Evolutionary conservation across 1,284 basidiomycete species (phyloP).

Genomic region (Leccinum proximum): DNA sequence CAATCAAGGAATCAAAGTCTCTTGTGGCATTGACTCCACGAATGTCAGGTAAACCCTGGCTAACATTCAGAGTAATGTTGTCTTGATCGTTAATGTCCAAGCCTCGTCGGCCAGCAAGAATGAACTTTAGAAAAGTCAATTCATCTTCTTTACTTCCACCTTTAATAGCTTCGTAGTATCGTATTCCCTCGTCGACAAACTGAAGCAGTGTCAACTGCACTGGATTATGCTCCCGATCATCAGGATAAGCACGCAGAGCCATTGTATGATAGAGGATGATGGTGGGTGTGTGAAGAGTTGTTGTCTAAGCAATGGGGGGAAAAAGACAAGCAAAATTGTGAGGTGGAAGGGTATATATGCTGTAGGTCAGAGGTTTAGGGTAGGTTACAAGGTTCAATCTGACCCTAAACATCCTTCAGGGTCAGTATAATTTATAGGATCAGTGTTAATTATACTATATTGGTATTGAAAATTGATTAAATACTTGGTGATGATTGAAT

Average conservation of each 20-base stretch:
- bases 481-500: too few species aligned
- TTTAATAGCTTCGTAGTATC: not conserved
- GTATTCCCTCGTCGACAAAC: not conserved
- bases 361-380: not conserved
- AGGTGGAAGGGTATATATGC: not conserved
- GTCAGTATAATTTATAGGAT: too few species aligned
- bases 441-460: too few species aligned
- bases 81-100: not conserved
- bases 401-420: too few species aligned
- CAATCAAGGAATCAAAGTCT: not conserved
- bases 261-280: not conserved
- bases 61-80: not conserved
- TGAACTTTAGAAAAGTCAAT: not conserved
- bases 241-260: not conserved
- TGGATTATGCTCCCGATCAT: not conserved
- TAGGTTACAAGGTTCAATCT: too few species aligned
- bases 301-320: not conserved
- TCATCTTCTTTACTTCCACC: not conserved
- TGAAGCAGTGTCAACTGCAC: not conserved
- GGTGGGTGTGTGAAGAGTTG: not conserved
- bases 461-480: too few species aligned
- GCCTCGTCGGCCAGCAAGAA: not conserved
- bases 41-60: not conserved
- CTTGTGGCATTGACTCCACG: not conserved
- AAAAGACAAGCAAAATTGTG: not conserved